phyloP scores from a whole-genome alignment of 768 basidiomycete species.

The Boletales sp. region DNA sequence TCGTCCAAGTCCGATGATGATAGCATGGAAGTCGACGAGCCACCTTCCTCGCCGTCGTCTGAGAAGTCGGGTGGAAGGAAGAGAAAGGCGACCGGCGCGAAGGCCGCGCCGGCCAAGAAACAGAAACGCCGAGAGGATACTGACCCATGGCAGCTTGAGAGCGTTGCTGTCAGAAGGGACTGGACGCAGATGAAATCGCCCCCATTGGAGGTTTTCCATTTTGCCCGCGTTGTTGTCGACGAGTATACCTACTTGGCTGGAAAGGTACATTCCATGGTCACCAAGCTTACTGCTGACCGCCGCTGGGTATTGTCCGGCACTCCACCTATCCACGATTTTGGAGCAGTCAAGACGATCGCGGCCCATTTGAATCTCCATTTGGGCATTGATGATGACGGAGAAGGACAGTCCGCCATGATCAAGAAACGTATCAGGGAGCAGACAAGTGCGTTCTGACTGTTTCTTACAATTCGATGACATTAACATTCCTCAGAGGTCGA shows the following conservation, averaged over 20 bases:
- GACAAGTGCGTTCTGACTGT: conserved; percentile 53
- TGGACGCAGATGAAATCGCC: conserved; percentile 81
- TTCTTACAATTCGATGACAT: conserved; percentile 1
- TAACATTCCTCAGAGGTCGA: conserved; percentile 64
- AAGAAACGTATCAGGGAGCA: conserved; percentile 82
- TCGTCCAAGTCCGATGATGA: conserved; percentile 38
- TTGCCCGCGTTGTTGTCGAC: conserved; percentile 83
- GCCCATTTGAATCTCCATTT: conserved; percentile 88
- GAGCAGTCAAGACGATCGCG: conserved; percentile 85
- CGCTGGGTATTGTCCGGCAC: conserved; percentile 98
- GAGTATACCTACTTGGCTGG: conserved; percentile 93
- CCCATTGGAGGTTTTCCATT: conserved; percentile 91
- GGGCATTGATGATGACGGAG: conserved; percentile 85
- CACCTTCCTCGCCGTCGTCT: conserved; percentile 29
- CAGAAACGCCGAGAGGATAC: conserved; percentile 57
- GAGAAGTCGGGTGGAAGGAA: conserved; percentile 41
- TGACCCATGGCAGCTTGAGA: conserved; percentile 77
- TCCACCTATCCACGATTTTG: conserved; percentile 89
- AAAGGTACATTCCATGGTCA: conserved; percentile 73
- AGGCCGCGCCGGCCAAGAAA: conserved; percentile 45
- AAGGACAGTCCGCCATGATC: conserved; percentile 68
- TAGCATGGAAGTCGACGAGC: conserved; percentile 59
- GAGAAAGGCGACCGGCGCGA: conserved; percentile 35
- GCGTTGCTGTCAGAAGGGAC: conserved; percentile 57
- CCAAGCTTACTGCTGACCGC: conserved; percentile 68